Percentiles rank a stretch among this genome's conserved stretches.
These are phyloP conservation scores for Penicillium frequentans DNA, from an alignment of 2,329 filamentous ascomycete genomes.

Conservation along the genomic window DNA sequence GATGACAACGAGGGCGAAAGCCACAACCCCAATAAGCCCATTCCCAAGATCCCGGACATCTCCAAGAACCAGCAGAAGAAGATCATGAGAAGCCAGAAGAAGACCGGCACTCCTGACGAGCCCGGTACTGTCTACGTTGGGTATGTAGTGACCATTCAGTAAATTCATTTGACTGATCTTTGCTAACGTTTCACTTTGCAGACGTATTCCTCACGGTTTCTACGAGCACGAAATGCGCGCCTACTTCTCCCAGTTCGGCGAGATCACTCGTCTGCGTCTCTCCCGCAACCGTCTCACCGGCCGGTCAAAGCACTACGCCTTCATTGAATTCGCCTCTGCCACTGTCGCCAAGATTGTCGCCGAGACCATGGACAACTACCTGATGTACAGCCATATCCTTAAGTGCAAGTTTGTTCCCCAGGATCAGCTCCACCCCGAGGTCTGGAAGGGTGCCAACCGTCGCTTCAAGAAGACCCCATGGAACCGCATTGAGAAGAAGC, in stretches of 20 bases:
- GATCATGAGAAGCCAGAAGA: conserved; percentile 52
- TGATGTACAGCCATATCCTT: conserved; percentile 90
- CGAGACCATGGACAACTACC: conserved; percentile 96
- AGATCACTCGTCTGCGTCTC: conserved; percentile 74
- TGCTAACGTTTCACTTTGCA: conserved; percentile 28
- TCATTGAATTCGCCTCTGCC: conserved; percentile 77
- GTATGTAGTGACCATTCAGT: conserved; percentile 35
- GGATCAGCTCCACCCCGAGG: conserved; percentile 73
- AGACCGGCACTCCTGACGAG: conserved; percentile 44
- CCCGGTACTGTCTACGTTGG: conserved; percentile 87
- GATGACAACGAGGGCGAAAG: conserved; percentile 50
- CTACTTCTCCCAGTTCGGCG: conserved; percentile 92
- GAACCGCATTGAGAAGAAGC: conserved; percentile 79
- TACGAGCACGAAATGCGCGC: conserved; percentile 93
- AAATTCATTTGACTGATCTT: neutral
- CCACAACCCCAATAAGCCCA: conserved; percentile 45
- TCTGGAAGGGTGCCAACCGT: conserved; percentile 88
- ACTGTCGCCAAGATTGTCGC: conserved; percentile 89
- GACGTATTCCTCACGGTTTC: conserved; percentile 89
- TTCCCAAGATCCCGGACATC: conserved; percentile 44
- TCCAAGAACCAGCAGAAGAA: conserved; percentile 50
- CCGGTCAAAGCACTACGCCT: conserved; percentile 88
- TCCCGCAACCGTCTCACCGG: conserved; percentile 92
- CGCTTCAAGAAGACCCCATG: conserved; percentile 87
- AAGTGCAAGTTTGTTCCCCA: conserved; percentile 78